Evolutionary conservation across 2,329 filamentous ascomycete species (phyloP).

Genomic region (Setomelanomma holmii): DNA sequence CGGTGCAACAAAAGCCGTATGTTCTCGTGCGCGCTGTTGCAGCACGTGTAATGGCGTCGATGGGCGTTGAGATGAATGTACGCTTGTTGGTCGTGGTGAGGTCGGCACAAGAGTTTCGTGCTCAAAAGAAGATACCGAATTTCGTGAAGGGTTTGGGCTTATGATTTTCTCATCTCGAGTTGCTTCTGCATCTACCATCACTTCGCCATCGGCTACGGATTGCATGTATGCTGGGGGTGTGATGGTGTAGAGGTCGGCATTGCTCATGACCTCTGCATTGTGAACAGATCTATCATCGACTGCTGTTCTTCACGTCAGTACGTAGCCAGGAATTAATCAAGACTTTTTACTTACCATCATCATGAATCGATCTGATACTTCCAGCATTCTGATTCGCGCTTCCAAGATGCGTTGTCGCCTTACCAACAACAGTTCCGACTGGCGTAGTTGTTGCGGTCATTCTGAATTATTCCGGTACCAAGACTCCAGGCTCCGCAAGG

Average conservation of each 20-base stretch:
- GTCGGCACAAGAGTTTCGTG: neutral
- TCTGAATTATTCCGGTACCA: too few species aligned
- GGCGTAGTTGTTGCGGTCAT: neutral
- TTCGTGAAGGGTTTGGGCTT: neutral
- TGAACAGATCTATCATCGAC: neutral
- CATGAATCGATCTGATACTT: neutral
- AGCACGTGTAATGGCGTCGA: neutral
- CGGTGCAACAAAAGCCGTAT: neutral
- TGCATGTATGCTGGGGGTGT: constrained; percentile 30
- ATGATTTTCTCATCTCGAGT: constrained; percentile 15
- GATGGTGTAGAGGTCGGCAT: constrained; percentile 25
- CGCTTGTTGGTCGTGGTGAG: neutral
- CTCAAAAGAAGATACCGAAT: neutral
- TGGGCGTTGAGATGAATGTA: neutral
- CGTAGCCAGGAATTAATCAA: neutral
- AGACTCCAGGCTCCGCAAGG: neutral
- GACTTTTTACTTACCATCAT: neutral
- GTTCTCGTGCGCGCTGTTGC: neutral
- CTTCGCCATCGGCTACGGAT: constrained; percentile 16
- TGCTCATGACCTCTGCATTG: constrained; percentile 9
- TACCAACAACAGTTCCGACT: neutral
- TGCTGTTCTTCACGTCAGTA: neutral
- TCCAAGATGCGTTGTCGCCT: neutral
- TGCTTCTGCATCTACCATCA: constrained; percentile 24
- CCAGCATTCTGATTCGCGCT: neutral